Conservation (phyloP, 2,329 filamentous ascomycete genomes). For the Beauveria pseudobassiana region DNA sequence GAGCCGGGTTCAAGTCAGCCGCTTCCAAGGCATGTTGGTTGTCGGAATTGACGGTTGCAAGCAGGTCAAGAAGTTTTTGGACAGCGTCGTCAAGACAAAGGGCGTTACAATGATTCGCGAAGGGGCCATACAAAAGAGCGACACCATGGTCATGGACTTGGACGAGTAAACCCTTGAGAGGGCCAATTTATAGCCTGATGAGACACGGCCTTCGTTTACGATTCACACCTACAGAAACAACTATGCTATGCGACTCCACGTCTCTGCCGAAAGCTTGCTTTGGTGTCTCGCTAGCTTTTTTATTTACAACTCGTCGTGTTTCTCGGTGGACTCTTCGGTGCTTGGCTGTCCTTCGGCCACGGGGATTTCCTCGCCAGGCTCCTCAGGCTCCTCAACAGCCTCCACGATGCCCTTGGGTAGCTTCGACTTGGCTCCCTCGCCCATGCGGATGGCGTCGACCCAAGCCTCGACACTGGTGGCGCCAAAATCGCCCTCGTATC, state of each 20-base stretch:
- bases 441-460: slow-evolving; percentile 87
- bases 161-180: slow-evolving; percentile 17
- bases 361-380: neutral
- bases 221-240: neutral
- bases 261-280: neutral
- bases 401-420: slow-evolving; percentile 55
- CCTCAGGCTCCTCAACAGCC: slow-evolving; percentile 27
- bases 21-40: slow-evolving; percentile 86
- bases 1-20: slow-evolving; percentile 72
- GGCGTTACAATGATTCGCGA: slow-evolving; percentile 57
- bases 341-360: slow-evolving; percentile 16
- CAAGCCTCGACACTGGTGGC: slow-evolving; percentile 65
- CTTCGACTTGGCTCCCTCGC: slow-evolving; percentile 74
- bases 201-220: neutral
- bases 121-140: slow-evolving; percentile 41
- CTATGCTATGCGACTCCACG: neutral
- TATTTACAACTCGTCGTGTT: slow-evolving; percentile 44
- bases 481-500: slow-evolving; percentile 57
- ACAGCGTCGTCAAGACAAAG: slow-evolving; percentile 68
- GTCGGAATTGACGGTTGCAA: slow-evolving; percentile 89
- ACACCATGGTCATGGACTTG: slow-evolving; percentile 43
- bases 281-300: neutral
- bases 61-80: slow-evolving; percentile 73
- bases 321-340: slow-evolving; percentile 1
- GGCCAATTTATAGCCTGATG: slow-evolving; percentile 3